Evolutionary conservation across 2,329 filamentous ascomycete genomes (phyloP).

Genomic region (Aspergillus tanneri): DNA sequence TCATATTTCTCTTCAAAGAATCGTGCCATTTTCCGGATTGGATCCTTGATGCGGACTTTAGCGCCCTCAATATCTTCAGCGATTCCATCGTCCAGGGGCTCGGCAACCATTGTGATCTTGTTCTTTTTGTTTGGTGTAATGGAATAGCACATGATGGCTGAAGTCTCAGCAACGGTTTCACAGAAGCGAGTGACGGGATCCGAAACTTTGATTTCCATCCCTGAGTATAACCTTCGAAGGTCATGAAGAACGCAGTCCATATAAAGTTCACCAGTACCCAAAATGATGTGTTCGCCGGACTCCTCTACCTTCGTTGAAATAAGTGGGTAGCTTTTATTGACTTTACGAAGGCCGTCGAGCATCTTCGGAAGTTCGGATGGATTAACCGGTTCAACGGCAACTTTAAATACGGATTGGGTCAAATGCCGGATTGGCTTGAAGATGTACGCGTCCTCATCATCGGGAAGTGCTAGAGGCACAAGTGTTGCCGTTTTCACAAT

Average conservation of each 20-base stretch:
- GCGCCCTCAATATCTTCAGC: constrained; percentile 91
- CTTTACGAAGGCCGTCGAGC: constrained; percentile 91
- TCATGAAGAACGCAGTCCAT: constrained; percentile 99
- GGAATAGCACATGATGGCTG: constrained; percentile 95
- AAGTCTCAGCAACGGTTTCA: constrained; percentile 96
- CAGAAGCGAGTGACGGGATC: constrained; percentile 97
- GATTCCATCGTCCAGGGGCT: constrained; percentile 92
- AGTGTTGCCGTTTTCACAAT: constrained; percentile 97
- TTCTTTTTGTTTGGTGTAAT: constrained; percentile 99
- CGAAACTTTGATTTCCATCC: constrained; percentile 99
- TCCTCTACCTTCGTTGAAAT: constrained; percentile 97
- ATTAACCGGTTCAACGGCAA: constrained; percentile 96
- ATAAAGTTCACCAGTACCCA: constrained; percentile 97
- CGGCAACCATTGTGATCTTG: constrained; percentile 97
- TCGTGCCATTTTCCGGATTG: constrained; percentile 87
- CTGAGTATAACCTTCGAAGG: constrained; percentile 85
- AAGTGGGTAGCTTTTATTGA: constrained; percentile 96
- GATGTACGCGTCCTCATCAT: constrained; percentile 90
- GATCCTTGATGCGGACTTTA: constrained; percentile 86
- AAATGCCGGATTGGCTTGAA: constrained; percentile 92
- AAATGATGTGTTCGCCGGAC: constrained; percentile 90
- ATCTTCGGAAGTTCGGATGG: constrained; percentile 98
- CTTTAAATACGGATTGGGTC: constrained; percentile 95
- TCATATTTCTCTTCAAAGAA: constrained; percentile 98
- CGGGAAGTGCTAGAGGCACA: constrained; percentile 73